Conservation (phyloP, 1,284 basidiomycete species). For the Naganishia cerealis region DNA sequence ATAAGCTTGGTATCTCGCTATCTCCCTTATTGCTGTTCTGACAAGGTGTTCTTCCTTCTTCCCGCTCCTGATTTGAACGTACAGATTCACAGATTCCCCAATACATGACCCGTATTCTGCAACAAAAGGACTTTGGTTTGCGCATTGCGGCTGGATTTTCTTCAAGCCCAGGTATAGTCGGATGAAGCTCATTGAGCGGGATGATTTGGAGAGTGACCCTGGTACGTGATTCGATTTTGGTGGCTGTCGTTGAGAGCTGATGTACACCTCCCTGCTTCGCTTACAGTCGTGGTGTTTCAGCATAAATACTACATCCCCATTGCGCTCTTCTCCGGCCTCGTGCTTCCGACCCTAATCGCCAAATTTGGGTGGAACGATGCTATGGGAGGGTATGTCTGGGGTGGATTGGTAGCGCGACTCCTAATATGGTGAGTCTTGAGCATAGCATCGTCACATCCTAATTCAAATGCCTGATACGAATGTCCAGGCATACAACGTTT, state of each 20-base stretch:
- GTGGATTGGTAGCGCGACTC: constrained; percentile 63
- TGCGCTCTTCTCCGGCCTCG: constrained; percentile 64
- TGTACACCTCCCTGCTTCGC: background rate
- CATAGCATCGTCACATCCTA: background rate
- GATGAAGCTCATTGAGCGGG: constrained; percentile 65
- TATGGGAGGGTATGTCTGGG: constrained; percentile 66
- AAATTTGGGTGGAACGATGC: constrained; percentile 63
- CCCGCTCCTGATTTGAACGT: background rate
- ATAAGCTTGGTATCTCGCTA: background rate
- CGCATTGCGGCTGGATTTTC: constrained; percentile 83
- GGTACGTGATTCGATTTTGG: constrained; percentile 54
- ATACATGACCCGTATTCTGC: constrained; percentile 74
- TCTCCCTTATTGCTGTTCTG: background rate
- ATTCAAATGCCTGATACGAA: background rate
- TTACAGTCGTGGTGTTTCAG: constrained; percentile 70
- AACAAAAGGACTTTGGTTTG: constrained; percentile 68
- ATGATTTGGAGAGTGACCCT: constrained; percentile 70
- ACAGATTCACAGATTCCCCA: constrained; percentile 70
- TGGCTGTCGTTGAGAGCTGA: background rate
- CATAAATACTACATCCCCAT: constrained; percentile 68
- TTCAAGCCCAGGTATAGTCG: constrained; percentile 68
- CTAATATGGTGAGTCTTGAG: constrained; percentile 57
- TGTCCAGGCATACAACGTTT: constrained; percentile 77
- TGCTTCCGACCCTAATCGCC: constrained; percentile 60
- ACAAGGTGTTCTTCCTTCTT: background rate